A percentile compares a stretch with the other conserved stretches of the same genome.
These are phyloP conservation scores for Russula emetica DNA, from an alignment of 768 basidiomycete species.

Conservation along the genomic window DNA sequence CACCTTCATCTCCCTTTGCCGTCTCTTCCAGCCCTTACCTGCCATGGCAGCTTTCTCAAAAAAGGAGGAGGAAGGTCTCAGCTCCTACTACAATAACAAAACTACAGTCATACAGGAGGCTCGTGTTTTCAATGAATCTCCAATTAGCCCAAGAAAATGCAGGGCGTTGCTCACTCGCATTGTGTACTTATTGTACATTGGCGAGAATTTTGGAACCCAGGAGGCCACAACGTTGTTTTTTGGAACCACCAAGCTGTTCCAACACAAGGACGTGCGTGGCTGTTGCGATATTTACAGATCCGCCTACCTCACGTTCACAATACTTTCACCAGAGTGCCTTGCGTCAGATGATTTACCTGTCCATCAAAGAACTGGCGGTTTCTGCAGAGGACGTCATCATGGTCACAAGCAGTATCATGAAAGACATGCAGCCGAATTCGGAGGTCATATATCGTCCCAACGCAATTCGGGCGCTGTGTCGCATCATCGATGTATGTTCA, in stretches of 20 bases:
- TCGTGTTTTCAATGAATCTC: slow-evolving; percentile 98
- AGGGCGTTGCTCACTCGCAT: slow-evolving; percentile 93
- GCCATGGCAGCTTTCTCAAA: slow-evolving; percentile 80
- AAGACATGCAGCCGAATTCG: slow-evolving; percentile 99
- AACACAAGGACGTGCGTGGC: slow-evolving; percentile 92
- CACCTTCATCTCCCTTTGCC: not conserved
- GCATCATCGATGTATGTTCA: slow-evolving; percentile 90
- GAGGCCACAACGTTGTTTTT: slow-evolving; percentile 98
- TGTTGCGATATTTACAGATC: not conserved
- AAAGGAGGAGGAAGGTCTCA: slow-evolving; percentile 96
- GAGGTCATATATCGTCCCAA: slow-evolving; percentile 99
- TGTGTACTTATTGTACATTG: slow-evolving; percentile 93
- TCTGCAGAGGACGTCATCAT: slow-evolving; percentile 99
- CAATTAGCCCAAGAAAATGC: slow-evolving; percentile 96
- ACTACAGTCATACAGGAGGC: slow-evolving; percentile 98
- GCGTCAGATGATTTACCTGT: slow-evolving; percentile 96
- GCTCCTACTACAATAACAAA: slow-evolving; percentile 94
- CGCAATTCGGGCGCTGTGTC: slow-evolving; percentile 91
- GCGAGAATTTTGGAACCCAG: slow-evolving; percentile 90
- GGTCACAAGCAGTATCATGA: slow-evolving; percentile 99
- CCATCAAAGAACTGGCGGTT: slow-evolving; percentile 94
- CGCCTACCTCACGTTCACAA: not conserved
- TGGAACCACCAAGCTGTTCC: slow-evolving; percentile 97
- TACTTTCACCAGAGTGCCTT: slow-evolving; percentile 66
- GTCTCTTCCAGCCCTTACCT: slow-evolving; percentile 8